These are phyloP conservation scores for Tranzscheliella williamsii DNA, from an alignment of 1,284 basidiomycete species.

Conservation along the genomic window DNA sequence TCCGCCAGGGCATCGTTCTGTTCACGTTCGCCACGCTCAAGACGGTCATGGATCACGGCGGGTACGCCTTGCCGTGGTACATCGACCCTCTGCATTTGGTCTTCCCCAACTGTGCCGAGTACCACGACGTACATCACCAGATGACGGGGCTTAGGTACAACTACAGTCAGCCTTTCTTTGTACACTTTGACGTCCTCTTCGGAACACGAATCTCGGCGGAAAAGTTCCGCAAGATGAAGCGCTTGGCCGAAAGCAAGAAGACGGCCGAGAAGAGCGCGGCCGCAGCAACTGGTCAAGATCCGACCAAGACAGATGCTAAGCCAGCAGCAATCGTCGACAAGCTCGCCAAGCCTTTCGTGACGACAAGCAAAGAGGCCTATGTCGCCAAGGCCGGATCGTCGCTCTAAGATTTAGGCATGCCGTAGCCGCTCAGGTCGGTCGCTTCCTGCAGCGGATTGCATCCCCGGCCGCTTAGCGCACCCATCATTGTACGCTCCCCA, in stretches of 20 bases:
- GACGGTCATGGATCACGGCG: conserved; percentile 97
- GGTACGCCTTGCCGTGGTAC: conserved; percentile 85
- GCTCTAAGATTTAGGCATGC: no score
- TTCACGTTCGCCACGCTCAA: conserved; percentile 85
- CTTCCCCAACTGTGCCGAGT: conserved; percentile 92
- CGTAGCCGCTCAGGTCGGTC: no score
- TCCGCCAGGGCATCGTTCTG: conserved; percentile 76
- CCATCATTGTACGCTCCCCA: no score
- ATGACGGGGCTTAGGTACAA: conserved; percentile 91
- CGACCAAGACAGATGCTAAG: conserved; percentile 10
- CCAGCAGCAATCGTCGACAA: conserved; percentile 22
- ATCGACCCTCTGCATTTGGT: conserved; percentile 74
- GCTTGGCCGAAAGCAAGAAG: conserved; percentile 24
- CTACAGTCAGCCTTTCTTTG: conserved; percentile 88
- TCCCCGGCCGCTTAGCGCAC: no score
- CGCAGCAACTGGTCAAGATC: neutral
- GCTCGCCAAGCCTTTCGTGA: conserved; percentile 29
- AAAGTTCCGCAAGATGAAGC: conserved; percentile 55
- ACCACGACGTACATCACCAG: conserved; percentile 97
- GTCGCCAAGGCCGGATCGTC: conserved; percentile 34
- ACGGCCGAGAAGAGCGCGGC: conserved; percentile 11
- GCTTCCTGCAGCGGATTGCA: no score
- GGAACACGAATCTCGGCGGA: conserved; percentile 73
- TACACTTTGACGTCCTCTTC: conserved; percentile 66
- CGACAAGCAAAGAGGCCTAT: conserved; percentile 20